A percentile compares a stretch with the other conserved stretches of the same genome.
Conservation (phyloP, 1,139 yeast genomes). For the Arxiozyma bovina region DNA sequence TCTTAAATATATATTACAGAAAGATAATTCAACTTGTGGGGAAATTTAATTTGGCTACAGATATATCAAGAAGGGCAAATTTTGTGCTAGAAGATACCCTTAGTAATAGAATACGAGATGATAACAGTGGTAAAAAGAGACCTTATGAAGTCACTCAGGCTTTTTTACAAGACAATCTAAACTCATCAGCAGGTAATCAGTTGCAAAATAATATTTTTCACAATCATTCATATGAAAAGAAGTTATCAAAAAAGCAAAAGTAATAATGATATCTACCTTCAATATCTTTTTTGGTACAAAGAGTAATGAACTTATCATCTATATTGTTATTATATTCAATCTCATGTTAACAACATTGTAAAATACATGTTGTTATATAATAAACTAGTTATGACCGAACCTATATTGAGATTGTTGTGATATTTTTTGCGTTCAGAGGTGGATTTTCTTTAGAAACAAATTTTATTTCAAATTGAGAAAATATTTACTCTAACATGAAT, state of each 20-base stretch:
- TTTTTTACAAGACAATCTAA: neutral
- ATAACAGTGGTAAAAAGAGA: neutral
- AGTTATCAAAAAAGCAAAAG: neutral
- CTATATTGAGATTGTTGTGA: neutral
- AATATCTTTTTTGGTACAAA: too few species aligned
- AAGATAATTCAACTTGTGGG: constrained; percentile 61
- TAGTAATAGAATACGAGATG: neutral
- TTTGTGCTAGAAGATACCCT: constrained; percentile 9
- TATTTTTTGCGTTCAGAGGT: too few species aligned
- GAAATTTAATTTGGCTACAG: constrained; percentile 21
- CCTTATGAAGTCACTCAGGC: neutral
- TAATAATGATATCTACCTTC: neutral
- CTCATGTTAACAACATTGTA: too few species aligned
- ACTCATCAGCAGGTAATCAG: neutral
- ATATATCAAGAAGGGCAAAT: constrained; percentile 21
- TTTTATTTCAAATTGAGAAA: too few species aligned
- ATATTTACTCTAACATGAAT: too few species aligned
- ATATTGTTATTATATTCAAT: neutral
- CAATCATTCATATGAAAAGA: neutral
- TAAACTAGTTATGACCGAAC: too few species aligned
- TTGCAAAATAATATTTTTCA: neutral
- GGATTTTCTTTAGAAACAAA: too few species aligned
- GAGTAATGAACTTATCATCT: too few species aligned
- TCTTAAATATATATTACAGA: constrained; percentile 50
- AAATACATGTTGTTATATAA: too few species aligned